Evolutionary conservation across 345 rosid species (phyloP), one percentile per base, ranked within the genome.

Genomic region (Luvunga scandens): DNA sequence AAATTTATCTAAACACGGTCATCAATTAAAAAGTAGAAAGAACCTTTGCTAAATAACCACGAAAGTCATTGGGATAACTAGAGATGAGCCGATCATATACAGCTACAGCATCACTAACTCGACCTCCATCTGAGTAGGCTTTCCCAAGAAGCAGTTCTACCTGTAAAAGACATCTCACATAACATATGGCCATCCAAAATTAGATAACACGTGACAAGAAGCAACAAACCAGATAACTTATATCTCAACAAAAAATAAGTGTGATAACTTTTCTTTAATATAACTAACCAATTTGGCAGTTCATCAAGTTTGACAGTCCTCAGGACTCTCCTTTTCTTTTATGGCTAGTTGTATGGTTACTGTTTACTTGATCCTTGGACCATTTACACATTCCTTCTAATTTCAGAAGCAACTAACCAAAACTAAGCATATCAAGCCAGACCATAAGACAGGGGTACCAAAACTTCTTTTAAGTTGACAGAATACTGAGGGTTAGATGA

Each of bases 41-140:
- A 75, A 93, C 99, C 99, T 93, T 95, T 18, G 99, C 99, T 61
- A 95, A 86, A 87, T 93, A 95, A 71, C 97, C 99, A 55, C 97
- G 90, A 80, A 95, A 93, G 79, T 95, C 99, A 70, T 90, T 88
- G 9, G 98, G 98, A 79, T 95, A 85, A 69, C 75, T 83, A 74
- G 93, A 82, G 85, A 95, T 93, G 64, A 95, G 89, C 82, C 83
- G 86, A 81, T 95, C 92, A 79, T 93, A 95, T 77, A 95, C 93
- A 78, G 98, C 86, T 53, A 90, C 86, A 45, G 98, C 98, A 87
- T 95, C 98, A 76, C 95, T 91, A 75, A 93, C 76, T 82, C 90
- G 96, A 55, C 98, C 94, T 94, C 97, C 92, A 63, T 89, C 96
- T 78, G 98, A 95, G 81, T 93, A 95, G 36, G 97, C 99, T 88